phyloP scores from a whole-genome alignment of 2,329 filamentous ascomycete genomes.

The Mariannaea sp. region DNA sequence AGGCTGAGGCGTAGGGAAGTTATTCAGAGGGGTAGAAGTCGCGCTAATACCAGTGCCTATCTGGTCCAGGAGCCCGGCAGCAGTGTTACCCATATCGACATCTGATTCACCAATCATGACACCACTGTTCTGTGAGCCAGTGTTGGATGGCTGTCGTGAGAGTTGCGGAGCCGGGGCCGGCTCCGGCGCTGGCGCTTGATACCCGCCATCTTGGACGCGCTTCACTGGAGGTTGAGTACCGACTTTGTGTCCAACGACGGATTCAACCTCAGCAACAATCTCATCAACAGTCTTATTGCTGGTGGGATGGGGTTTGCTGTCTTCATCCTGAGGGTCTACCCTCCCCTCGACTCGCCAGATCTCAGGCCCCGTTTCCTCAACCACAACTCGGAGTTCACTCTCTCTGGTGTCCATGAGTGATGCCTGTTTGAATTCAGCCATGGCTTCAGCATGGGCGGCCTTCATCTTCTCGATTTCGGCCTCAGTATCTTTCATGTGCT shows the following conservation, averaged over 20 bases:
- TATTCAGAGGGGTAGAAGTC: slow-evolving; percentile 64
- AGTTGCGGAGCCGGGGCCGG: slow-evolving; percentile 46
- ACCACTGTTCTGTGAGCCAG: slow-evolving; percentile 61
- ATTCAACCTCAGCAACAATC: slow-evolving; percentile 76
- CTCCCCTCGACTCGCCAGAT: slow-evolving; percentile 66
- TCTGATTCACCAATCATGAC: slow-evolving; percentile 64
- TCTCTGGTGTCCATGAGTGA: slow-evolving; percentile 76
- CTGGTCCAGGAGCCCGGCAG: slow-evolving; percentile 68
- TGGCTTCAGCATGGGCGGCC: slow-evolving; percentile 73
- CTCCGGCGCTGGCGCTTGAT: slow-evolving; percentile 63
- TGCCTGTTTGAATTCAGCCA: slow-evolving; percentile 75
- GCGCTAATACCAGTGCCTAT: slow-evolving; percentile 67
- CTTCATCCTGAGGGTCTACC: slow-evolving; percentile 57
- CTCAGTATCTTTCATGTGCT: slow-evolving; percentile 73
- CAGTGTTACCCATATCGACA: slow-evolving; percentile 68
- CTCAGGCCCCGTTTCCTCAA: slow-evolving; percentile 64
- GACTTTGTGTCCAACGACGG: slow-evolving; percentile 69
- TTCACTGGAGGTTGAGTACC: slow-evolving; percentile 66
- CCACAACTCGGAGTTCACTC: slow-evolving; percentile 70
- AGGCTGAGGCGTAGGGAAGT: slow-evolving; percentile 64
- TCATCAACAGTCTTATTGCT: slow-evolving; percentile 67
- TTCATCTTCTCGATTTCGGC: slow-evolving; percentile 86
- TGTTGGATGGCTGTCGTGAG: slow-evolving; percentile 60
- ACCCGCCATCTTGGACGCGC: slow-evolving; percentile 79
- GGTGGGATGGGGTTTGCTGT: slow-evolving; percentile 42